Evolutionary conservation across 352 stramenopile genomes (phyloP), one percentile per base, ranked within the genome.

Genomic region (Phytophthora pisi): DNA sequence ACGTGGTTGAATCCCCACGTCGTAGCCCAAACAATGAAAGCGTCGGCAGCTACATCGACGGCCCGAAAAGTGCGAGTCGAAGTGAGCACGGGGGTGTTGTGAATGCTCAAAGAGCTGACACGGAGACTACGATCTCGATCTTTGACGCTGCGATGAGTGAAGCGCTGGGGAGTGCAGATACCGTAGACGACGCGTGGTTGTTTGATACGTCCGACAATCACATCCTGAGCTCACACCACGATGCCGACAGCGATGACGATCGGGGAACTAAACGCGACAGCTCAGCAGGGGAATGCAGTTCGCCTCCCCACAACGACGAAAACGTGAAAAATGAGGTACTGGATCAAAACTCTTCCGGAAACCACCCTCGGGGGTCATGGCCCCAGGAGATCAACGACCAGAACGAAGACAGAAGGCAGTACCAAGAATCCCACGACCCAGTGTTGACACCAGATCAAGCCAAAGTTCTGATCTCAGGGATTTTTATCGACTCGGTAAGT

Each of bases 81-180:
- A 74, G 51, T 54, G 67, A 68, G 13, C 56, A 52, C 10, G 61
- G 40, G 23, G 60, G 51, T 16, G 30, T 67, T 5, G 51, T 70
- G 11, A 70, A 71, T 24, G 20, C 50, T n/a, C 77, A 60, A 54
- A 55, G 72, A 65, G 62, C 45, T 4, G 72, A 79, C 40, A 77
- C 68, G 13, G 77, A 81, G 30, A 73, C 60, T 0, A 66, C 68
- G n/a, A 71, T 76, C 11, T 75, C 71, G 3, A 38, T 71, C 18
- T 59, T 70, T 11, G 68, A 68, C 7, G 66, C 62, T 30, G 54
- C 57, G 4, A 60, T 68, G n/a, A 74, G 47, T 18, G 71, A 76
- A 50, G 51, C 57, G 18, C 31, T 70, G 2, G 60, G 51, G 4
- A 69, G 30, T 46, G 74, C 66, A 18, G 68, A 79, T 11, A 56